phyloP scores from a whole-genome alignment of 2,329 filamentous ascomycete genomes.

The Camillea tinctor region DNA sequence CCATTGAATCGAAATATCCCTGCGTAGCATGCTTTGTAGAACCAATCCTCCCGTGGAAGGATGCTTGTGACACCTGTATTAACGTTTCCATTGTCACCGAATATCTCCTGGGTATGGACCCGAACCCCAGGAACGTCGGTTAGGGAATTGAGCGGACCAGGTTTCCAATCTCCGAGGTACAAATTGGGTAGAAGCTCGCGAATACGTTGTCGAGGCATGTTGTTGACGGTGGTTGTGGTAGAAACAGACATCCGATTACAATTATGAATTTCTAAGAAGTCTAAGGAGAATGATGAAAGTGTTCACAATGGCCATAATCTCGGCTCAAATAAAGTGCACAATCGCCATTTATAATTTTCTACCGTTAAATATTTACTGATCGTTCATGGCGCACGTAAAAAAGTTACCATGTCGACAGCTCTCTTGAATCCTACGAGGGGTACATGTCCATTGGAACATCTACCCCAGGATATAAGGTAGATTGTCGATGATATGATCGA shows the following conservation, averaged over 20 bases:
- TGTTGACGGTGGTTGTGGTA: conserved; percentile 1
- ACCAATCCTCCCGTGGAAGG: conserved; percentile 45
- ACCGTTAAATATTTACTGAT: background rate
- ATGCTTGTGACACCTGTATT: conserved; percentile 53
- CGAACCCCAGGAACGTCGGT: conserved; percentile 51
- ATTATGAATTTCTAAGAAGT: background rate
- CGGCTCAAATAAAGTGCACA: background rate
- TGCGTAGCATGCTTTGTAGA: conserved; percentile 44
- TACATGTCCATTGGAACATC: no score
- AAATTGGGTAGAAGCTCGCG: conserved; percentile 45
- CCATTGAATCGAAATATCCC: conserved; percentile 64
- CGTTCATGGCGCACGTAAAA: background rate
- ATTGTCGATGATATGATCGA: background rate
- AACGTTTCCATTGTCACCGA: conserved; percentile 33
- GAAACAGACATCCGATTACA: conserved; percentile 10
- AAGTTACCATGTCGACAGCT: background rate
- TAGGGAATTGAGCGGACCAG: conserved; percentile 48
- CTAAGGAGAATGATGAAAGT: background rate
- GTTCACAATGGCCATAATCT: background rate
- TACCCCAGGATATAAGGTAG: background rate
- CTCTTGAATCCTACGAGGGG: background rate
- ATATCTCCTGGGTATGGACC: conserved; percentile 45
- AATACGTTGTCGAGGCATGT: conserved; percentile 33
- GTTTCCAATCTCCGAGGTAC: conserved; percentile 41
- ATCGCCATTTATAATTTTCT: background rate